Evolutionary conservation across 2,329 filamentous ascomycete genomes (phyloP), one percentile per base, ranked within the genome.

Genomic region (Pseudogymnoascus sp.): DNA sequence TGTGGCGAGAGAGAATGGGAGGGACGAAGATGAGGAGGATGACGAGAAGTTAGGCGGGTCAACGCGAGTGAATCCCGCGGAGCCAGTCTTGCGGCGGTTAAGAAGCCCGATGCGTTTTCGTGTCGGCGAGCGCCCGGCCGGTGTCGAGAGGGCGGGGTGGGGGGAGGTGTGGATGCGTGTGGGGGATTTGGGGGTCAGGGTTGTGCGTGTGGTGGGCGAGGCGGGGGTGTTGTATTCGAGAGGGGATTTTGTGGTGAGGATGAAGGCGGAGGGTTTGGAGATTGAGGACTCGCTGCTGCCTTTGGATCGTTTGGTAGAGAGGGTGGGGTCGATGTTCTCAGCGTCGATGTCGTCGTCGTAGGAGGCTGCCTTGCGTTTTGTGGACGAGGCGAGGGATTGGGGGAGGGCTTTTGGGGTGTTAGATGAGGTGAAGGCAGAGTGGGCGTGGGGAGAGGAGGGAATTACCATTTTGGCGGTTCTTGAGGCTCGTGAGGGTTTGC

Each of bases 1-100:
- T 23, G 90, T 89, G 73, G 95, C 90, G 65, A 96, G 86, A 62
- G 89, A 93, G 77, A 96, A 96, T 0, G 91, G 90, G 1, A 73
- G 62, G 6, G 80, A 77, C n/a, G 78, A 71, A 34, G 78, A 74
- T 25, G 76, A 77, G 64, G 77, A 73, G 63, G 72, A 79, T 66
- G 72, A 79, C 66, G 77, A 76, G 73, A 87, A 87, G 13, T 83
- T 77, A 1, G 90, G 88, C 0, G 89, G 87, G 69, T 93, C 89
- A 63, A 93, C 80, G 57, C 91, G 89, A 51, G 83, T 79, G 75
- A 87, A 86, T 10, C 45, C 45, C 13, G 82, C 80, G 5, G 84
- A 81, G n/a, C 81, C 82, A 14, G 82, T 83, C 65, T 85, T 85
- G 60, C 89, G 87, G 65, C 89, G 86, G 73, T 83, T 86, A 45